Evolutionary conservation across 2,329 filamentous ascomycete species (phyloP).

Genomic region (Exophiala dermatitidis): DNA sequence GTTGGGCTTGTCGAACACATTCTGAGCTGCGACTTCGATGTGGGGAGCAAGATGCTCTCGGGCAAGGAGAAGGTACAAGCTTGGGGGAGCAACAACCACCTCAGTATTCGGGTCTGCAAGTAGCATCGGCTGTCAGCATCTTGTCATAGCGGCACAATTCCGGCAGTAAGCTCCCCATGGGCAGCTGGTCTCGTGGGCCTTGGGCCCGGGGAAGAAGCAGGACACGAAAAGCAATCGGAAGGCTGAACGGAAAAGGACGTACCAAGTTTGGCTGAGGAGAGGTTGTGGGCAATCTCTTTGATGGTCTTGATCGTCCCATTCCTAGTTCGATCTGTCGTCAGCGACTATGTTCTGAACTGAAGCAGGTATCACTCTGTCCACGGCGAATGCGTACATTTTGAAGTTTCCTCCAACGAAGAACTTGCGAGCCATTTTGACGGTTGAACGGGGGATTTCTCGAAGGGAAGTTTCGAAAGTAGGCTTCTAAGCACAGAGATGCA

Average conservation of each 20-base stretch:
- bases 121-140: neutral
- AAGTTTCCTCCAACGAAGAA: conserved; percentile 99
- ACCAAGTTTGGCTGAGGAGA: conserved; percentile 65
- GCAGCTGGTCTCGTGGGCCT: neutral
- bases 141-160: neutral
- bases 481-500: too few relatives aligned
- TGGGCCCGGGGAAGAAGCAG: neutral
- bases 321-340: conserved; percentile 47
- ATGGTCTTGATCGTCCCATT: conserved; percentile 88
- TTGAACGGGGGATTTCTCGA: neutral
- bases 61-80: conserved; percentile 82
- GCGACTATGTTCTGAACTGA: neutral
- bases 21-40: conserved; percentile 86
- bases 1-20: conserved; percentile 94
- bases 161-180: neutral
- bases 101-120: conserved; percentile 50
- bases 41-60: conserved; percentile 68
- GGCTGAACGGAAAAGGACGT: conserved; percentile 6
- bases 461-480: neutral
- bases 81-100: conserved; percentile 86
- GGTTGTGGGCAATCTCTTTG: conserved; percentile 79
- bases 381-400: conserved; percentile 67
- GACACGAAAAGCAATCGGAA: conserved; percentile 15
- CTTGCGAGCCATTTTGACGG: conserved; percentile 76
- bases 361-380: neutral